phyloP scores from a whole-genome alignment of 371 early-diverging fungal genomes.

The Lichtheimia hyalospora region DNA sequence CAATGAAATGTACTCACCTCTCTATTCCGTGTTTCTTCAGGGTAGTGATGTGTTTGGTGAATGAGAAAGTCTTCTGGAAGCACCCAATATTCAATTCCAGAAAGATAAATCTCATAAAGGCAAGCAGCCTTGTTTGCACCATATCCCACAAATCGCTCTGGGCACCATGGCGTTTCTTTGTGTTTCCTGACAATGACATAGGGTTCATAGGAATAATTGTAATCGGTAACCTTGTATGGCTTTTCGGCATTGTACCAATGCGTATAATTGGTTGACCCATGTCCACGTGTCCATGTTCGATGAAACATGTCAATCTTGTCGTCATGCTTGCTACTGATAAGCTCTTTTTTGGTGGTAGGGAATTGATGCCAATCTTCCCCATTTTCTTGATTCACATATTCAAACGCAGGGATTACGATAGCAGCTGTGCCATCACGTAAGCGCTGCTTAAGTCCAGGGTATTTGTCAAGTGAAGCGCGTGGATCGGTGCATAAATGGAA shows the following conservation, averaged over 20 bases:
- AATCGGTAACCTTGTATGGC: slow-evolving; percentile 56
- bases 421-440: slow-evolving; percentile 50
- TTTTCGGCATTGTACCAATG: slow-evolving; percentile 51
- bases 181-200: slow-evolving; percentile 61
- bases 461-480: slow-evolving; percentile 36
- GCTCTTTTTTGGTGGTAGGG: slow-evolving; percentile 50
- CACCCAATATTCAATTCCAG: slow-evolving; percentile 66
- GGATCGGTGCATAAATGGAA: slow-evolving; percentile 68
- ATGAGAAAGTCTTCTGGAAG: slow-evolving; percentile 65
- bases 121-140: slow-evolving; percentile 77
- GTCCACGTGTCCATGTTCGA: slow-evolving; percentile 31
- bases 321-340: slow-evolving; percentile 35
- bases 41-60: slow-evolving; percentile 68
- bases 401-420: slow-evolving; percentile 67
- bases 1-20: slow-evolving; percentile 40
- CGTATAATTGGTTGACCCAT: slow-evolving; percentile 62
- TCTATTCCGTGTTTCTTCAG: slow-evolving; percentile 57
- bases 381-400: slow-evolving; percentile 53
- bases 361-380: slow-evolving; percentile 54
- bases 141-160: slow-evolving; percentile 72
- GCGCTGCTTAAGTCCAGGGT: slow-evolving; percentile 34
- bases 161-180: slow-evolving; percentile 64
- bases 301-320: slow-evolving; percentile 25
- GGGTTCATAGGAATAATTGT: slow-evolving; percentile 67
- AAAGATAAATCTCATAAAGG: slow-evolving; percentile 66